Evolutionary conservation across 225 moss, liverwort and hornwort genomes (phyloP).

Genomic region (Polytrichum commune): DNA sequence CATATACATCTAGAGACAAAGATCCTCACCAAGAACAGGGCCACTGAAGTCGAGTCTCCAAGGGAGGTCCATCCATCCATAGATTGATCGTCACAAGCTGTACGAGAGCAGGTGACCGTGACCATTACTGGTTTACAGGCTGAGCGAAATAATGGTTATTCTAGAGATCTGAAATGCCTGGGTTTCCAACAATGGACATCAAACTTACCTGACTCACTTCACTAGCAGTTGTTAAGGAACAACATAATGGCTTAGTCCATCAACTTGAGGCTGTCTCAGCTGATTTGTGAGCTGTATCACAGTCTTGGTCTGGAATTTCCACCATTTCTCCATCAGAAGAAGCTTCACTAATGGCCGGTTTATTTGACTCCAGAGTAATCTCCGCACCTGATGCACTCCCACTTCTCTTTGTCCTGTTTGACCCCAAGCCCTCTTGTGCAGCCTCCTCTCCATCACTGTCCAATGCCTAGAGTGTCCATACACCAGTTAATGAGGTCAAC

Average conservation of each 20-base stretch:
- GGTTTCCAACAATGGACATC: background rate
- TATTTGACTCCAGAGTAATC: constrained; percentile 21
- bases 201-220: constrained; percentile 2
- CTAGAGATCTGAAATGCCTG: background rate
- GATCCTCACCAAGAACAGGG: background rate
- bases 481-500: background rate
- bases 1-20: background rate
- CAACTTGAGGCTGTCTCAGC: constrained; percentile 15
- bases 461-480: constrained; percentile 31
- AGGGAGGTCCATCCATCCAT: background rate
- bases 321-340: constrained; percentile 95
- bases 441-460: constrained; percentile 78
- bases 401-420: constrained; percentile 22
- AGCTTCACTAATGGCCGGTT: constrained; percentile 56
- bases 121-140: background rate
- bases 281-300: constrained; percentile 40
- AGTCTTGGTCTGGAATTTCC: constrained; percentile 79
- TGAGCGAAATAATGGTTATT: background rate
- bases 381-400: constrained; percentile 9
- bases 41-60: background rate
- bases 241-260: background rate
- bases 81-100: background rate
- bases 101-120: background rate
- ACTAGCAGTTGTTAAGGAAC: background rate
- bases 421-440: constrained; percentile 28